Evolutionary conservation across 2,329 filamentous ascomycete species (phyloP), one percentile per base, ranked within the genome.

Genomic region (Diatrype stigma): DNA sequence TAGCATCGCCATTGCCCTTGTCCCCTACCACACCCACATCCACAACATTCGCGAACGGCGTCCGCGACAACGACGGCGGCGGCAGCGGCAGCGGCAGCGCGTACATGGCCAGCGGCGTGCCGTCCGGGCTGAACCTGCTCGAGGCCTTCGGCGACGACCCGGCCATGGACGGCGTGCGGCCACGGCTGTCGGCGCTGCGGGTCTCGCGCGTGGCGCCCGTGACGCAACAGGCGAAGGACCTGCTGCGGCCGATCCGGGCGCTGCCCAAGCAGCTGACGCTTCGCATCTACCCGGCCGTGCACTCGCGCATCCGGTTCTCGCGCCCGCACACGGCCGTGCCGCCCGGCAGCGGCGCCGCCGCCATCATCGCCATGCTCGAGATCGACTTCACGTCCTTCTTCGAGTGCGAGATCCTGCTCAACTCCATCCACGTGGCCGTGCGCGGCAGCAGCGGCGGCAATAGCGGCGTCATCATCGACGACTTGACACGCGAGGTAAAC

Each of bases 61-160:
- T 30, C 26, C 26, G 26, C 5, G 26, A 30, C 26, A 30, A 5
- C 26, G 10, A 10, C 26, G 10, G 10, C 26, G 26, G 26, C 11
- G 71, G 75, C 35, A 67, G 81, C 51, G 84, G 87, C 48, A 10
- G 26, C 11, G 71, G 75, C 35, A 67, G 81, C 51, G 84, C 87
- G 48, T 90, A 90, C 62, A 76, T 93, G 30, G 80, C 81, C 34
- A 89, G 85, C 62, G 81, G 84, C 51, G 70, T 85, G 23, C 84
- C 89, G 0, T 79, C 85, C 6, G 85, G 87, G 2, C 75, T 89
- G 55, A 94, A 93, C 65, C 74, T 93, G n/a, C 79, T 94, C 14
- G 85, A 89, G 63, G 80, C 89, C 3, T 88, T 93, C 54, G 77
- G 79, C 48, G 75, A 75, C 54, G 88, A 91, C 62, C 80, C 84